Evolutionary conservation across 73 alveolate genomes (phyloP).

Genomic region (Paramecium sexaurelia): DNA sequence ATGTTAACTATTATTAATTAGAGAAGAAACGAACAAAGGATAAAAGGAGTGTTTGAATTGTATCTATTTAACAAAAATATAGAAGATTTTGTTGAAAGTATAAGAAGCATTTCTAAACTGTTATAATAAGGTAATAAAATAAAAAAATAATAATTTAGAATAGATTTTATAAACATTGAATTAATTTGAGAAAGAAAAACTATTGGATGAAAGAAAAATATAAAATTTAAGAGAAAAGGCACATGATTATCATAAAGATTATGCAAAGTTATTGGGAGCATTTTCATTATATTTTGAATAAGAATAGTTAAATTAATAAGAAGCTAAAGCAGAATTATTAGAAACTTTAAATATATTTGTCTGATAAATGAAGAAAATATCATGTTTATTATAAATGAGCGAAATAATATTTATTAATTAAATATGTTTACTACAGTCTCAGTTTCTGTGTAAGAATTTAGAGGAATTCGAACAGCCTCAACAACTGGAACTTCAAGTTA

Average conservation of each 20-base stretch:
- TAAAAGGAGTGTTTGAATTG: conserved; percentile 48
- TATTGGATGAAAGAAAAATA: neutral
- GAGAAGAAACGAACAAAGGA: conserved; percentile 9
- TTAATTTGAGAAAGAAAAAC: neutral
- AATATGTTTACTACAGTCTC: neutral
- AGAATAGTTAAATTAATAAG: neutral
- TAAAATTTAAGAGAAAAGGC: neutral
- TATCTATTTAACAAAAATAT: neutral
- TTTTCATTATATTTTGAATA: conserved; percentile 48
- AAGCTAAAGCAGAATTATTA: neutral
- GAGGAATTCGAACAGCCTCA: conserved; percentile 29
- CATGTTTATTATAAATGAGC: neutral
- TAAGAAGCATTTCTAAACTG: neutral
- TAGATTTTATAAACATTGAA: neutral
- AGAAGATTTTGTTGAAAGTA: conserved; percentile 22
- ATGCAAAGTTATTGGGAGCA: conserved; percentile 27
- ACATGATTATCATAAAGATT: neutral
- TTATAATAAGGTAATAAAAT: neutral
- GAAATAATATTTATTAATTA: neutral
- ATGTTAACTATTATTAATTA: neutral
- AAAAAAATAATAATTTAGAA: neutral
- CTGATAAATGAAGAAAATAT: neutral
- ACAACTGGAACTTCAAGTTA: neutral
- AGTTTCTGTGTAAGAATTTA: conserved; percentile 15
- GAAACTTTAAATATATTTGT: conserved; percentile 8